Conservation (phyloP, 2,329 filamentous ascomycete genomes). For the Macrophomina phaseolina region DNA sequence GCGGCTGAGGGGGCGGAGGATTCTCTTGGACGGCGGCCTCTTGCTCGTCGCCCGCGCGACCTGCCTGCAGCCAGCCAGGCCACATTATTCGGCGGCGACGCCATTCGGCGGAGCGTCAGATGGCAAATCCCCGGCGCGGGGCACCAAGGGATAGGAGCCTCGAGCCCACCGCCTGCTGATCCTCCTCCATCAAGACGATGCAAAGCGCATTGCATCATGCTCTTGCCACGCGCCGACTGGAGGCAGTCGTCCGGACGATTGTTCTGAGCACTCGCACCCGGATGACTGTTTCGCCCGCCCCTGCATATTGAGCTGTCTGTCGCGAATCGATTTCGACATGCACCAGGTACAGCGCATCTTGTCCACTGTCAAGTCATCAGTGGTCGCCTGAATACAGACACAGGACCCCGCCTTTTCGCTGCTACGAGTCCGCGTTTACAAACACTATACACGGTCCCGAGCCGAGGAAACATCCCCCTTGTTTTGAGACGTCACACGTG, state of each 20-base stretch:
- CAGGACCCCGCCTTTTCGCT: background rate
- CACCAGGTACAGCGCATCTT: too few species aligned
- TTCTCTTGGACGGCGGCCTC: background rate
- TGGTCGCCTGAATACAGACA: background rate
- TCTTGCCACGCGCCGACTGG: background rate
- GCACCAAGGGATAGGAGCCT: constrained; percentile 5
- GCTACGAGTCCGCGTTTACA: background rate
- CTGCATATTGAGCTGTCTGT: too few species aligned
- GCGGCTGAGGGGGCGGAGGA: constrained; percentile 4
- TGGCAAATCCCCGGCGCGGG: constrained; percentile 10
- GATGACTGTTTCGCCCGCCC: too few species aligned
- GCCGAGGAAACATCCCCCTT: background rate
- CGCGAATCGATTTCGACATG: too few species aligned
- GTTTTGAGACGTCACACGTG: constrained; percentile 2
- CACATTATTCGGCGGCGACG: constrained; percentile 5
- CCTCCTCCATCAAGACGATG: background rate
- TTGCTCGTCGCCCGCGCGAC: background rate
- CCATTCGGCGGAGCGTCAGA: constrained; percentile 4
- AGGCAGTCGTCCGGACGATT: background rate
- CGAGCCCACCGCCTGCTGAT: constrained; percentile 11
- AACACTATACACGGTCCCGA: background rate
- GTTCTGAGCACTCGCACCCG: too few species aligned
- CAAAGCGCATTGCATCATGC: too few species aligned
- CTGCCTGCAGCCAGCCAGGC: background rate
- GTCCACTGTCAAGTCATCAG: too few species aligned